These are phyloP conservation scores for Chaetomiaceae sp. DNA, from an alignment of 2,329 filamentous ascomycete genomes.

Conservation along the genomic window DNA sequence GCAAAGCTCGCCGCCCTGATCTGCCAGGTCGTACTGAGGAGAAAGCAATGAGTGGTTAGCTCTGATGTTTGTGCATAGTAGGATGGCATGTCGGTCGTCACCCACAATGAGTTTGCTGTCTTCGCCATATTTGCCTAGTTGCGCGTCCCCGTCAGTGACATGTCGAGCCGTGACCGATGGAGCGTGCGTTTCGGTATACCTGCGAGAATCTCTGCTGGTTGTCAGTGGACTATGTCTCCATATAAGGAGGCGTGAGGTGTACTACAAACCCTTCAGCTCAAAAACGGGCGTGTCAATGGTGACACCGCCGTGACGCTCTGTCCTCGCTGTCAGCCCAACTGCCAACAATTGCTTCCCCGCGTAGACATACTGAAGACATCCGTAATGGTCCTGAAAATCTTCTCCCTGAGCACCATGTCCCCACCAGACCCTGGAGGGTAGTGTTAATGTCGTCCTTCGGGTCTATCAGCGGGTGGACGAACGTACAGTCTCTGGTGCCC, in stretches of 20 bases:
- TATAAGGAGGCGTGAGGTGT: neutral
- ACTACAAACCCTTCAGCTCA: constrained; percentile 53
- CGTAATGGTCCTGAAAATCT: constrained; percentile 23
- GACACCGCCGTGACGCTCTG: constrained; percentile 58
- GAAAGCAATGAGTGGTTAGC: neutral
- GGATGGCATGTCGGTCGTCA: neutral
- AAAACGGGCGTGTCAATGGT: constrained; percentile 70
- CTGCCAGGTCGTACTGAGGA: constrained; percentile 63
- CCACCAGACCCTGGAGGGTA: constrained; percentile 46
- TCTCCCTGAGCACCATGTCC: constrained; percentile 53
- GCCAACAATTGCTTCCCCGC: neutral
- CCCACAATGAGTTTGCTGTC: constrained; percentile 53
- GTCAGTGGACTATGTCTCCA: constrained; percentile 47
- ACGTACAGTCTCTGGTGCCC: constrained; percentile 60
- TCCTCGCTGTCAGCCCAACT: constrained; percentile 19
- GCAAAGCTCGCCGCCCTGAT: constrained; percentile 77
- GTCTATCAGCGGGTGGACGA: too few relatives aligned
- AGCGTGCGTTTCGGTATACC: constrained; percentile 9
- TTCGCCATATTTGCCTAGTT: constrained; percentile 72
- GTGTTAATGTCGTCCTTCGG: constrained; percentile 3
- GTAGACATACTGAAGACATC: constrained; percentile 22
- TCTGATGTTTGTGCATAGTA: neutral
- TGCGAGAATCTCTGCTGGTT: constrained; percentile 19
- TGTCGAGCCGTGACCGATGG: neutral
- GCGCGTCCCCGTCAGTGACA: constrained; percentile 4